phyloP scores from a whole-genome alignment of 139 green algal species.

The Micractinium conductrix region DNA sequence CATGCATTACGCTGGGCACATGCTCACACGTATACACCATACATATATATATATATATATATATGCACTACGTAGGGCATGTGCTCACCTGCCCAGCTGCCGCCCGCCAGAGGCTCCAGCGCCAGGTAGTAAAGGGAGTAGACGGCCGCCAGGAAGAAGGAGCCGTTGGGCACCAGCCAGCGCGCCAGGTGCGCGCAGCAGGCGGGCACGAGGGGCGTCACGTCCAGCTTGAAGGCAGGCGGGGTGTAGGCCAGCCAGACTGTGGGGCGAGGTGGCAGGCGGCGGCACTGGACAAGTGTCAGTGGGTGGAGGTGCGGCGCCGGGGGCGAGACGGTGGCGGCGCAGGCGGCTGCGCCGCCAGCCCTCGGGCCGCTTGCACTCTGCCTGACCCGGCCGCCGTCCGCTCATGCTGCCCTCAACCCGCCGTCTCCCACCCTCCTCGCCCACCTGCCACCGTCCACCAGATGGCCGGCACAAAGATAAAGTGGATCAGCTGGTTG shows the following conservation, averaged over 20 bases:
- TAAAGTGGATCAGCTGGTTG: conserved; percentile 87
- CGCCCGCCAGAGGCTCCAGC: conserved; percentile 76
- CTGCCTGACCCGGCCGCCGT: too few species aligned
- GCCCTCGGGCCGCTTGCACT: too few species aligned
- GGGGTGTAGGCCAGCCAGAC: conserved; percentile 72
- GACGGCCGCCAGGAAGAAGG: conserved; percentile 36
- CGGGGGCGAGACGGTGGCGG: background rate
- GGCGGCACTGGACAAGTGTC: background rate
- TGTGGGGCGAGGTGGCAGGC: background rate
- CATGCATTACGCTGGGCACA: too few species aligned
- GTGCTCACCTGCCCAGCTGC: conserved; percentile 60
- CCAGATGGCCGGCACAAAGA: conserved; percentile 82
- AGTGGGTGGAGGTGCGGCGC: background rate
- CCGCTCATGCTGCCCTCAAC: background rate
- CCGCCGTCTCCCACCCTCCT: background rate
- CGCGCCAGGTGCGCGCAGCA: conserved; percentile 6
- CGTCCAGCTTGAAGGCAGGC: background rate
- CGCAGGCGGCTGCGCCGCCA: background rate
- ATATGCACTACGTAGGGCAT: background rate
- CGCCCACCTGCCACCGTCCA: conserved; percentile 53
- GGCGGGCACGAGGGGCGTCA: conserved; percentile 21
- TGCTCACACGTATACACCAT: too few species aligned
- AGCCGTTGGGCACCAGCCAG: conserved; percentile 46
- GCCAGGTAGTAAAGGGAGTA: conserved; percentile 70
- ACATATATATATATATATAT: background rate